Conservation (phyloP, 2,329 filamentous ascomycete species). For the Penicillium fuscoglaucum region DNA sequence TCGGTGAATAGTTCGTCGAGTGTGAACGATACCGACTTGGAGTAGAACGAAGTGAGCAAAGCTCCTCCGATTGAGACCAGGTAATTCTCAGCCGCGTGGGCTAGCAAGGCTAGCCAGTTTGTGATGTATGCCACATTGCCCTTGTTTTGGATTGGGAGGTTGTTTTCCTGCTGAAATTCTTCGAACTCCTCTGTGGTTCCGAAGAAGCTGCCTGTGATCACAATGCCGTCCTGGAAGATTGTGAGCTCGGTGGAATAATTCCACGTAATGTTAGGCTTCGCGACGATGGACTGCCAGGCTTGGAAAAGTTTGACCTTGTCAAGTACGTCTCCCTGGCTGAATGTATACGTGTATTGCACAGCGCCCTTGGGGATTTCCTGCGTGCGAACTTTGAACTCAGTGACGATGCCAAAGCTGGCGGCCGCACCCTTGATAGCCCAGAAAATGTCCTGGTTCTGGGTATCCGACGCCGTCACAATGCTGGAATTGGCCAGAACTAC, state of each 20-base stretch:
- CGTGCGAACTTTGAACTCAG: constrained; percentile 41
- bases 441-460: constrained; percentile 35
- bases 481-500: constrained; percentile 49
- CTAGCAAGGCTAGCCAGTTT: constrained; percentile 33
- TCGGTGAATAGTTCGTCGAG: constrained; percentile 51
- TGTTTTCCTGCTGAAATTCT: constrained; percentile 33
- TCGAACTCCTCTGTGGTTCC: constrained; percentile 59
- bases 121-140: constrained; percentile 28
- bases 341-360: constrained; percentile 60
- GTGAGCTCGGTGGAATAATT: constrained; percentile 61
- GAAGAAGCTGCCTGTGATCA: constrained; percentile 63
- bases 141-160: constrained; percentile 25
- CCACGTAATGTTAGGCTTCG: constrained; percentile 57
- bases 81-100: constrained; percentile 29
- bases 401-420: constrained; percentile 42
- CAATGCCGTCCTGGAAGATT: constrained; percentile 53
- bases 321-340: constrained; percentile 51
- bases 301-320: constrained; percentile 54
- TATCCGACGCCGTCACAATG: constrained; percentile 33
- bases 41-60: constrained; percentile 54
- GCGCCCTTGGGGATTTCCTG: constrained; percentile 45
- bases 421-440: constrained; percentile 41
- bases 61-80: constrained; percentile 35
- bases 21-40: constrained; percentile 59
- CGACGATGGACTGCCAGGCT: constrained; percentile 59